Conservation (phyloP, 2,329 filamentous ascomycete species). For the Teratosphaeria gauchensis region DNA sequence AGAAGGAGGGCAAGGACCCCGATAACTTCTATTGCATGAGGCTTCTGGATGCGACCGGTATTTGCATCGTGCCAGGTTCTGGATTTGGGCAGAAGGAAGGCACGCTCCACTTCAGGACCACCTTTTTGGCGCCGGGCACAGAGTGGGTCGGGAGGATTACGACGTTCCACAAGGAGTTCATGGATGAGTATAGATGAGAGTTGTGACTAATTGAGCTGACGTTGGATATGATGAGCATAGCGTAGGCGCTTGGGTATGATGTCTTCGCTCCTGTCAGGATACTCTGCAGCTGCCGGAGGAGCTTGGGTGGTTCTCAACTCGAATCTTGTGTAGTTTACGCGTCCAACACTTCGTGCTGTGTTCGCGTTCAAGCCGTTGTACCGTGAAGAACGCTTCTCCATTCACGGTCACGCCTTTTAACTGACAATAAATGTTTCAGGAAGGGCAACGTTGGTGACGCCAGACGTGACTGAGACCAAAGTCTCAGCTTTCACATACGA, state of each 20-base stretch:
- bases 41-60: constrained; percentile 84
- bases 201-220: neutral
- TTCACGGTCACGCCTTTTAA: neutral
- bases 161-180: constrained; percentile 85
- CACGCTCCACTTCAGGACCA: constrained; percentile 89
- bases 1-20: constrained; percentile 59
- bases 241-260: neutral
- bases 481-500: neutral
- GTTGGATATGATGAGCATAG: neutral
- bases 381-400: too few relatives aligned
- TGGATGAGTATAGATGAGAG: constrained; percentile 59
- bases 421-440: neutral
- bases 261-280: neutral
- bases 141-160: constrained; percentile 84
- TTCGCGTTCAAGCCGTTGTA: neutral
- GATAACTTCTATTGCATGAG: constrained; percentile 94
- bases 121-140: constrained; percentile 90
- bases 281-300: neutral
- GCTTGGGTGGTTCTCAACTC: neutral
- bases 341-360: neutral
- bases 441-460: neutral
- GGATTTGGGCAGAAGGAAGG: constrained; percentile 92
- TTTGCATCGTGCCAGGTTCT: constrained; percentile 85
- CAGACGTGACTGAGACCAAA: neutral
- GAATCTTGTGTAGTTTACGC: neutral